Base-by-base conservation (phyloP, 2,329 filamentous ascomycete species). In the Pseudocercospora pini-densiflorae region DNA sequence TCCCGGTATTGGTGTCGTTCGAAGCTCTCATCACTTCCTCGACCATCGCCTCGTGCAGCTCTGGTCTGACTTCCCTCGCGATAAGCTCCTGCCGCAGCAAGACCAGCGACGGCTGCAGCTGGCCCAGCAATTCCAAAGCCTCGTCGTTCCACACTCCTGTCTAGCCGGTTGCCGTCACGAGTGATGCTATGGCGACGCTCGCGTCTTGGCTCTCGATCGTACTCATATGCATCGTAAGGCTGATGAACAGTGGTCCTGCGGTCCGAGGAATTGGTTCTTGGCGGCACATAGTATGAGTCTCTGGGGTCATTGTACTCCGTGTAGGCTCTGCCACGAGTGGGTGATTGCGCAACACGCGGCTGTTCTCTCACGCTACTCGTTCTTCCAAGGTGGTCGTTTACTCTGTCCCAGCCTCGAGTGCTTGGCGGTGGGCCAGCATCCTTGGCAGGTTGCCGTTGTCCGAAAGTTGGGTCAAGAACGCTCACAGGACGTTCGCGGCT, bases 361-460 rank as follows among this genome's bases (percentile, higher is more conserved):
- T 68, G 61, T 14, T 85, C 77, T 16, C 85, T 81, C 74, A 84
- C 79, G 59, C 84, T 82, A 51, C 79, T 77, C 0, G 79, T 78
- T 5, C 84, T 79, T 29, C 82, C 75, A 6, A 78, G 62, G 16
- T 72, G 73, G 64, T 85, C 81, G 71, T 86, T 86, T 69, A 92
- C 86, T 78, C 88, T 91, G 72, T 92, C 90, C 69, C 93, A 88
- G 0, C 89, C 90, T 71, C 90, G 84, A 2, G 88, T 91, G 5
- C 89, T 87, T 4, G 89, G 89, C 9, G 91, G 91, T 1, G 90
- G 90, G 10, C 79, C 78, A 16, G 80, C 55, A 55, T 78, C 71
- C 76, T 80, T 73, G 66, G 77, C 72, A 36, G 71, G 53, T 71
- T 78, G 71, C 27, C 75, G 73, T 40, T 75, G 71, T 51, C 70